phyloP scores from a whole-genome alignment of 352 stramenopile species.

The Pythium phragmitis region DNA sequence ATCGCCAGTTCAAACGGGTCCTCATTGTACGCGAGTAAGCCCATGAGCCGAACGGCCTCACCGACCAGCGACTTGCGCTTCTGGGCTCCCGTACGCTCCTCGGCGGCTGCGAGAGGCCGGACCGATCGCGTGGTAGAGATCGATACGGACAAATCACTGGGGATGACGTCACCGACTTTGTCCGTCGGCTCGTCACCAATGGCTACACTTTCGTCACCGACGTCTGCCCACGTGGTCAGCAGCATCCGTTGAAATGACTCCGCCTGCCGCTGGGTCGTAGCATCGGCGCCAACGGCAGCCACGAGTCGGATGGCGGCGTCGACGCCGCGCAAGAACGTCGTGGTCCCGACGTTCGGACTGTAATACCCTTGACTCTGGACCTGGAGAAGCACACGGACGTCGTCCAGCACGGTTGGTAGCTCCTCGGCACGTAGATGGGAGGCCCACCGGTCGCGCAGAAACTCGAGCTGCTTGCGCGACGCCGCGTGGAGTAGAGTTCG shows the following conservation, averaged over 20 bases:
- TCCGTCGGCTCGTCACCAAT: background rate
- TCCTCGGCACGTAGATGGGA: background rate
- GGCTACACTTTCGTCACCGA: background rate
- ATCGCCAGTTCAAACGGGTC: background rate
- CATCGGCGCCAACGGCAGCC: background rate
- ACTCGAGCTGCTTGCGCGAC: constrained; percentile 3
- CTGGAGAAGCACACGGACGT: background rate
- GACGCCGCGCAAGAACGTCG: constrained; percentile 1
- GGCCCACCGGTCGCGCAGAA: background rate
- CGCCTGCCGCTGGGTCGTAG: background rate
- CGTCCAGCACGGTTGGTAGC: background rate
- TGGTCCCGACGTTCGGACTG: background rate
- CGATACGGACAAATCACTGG: no score
- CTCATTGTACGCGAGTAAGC: background rate
- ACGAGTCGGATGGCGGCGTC: background rate
- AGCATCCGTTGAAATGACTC: background rate
- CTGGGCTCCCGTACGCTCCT: background rate
- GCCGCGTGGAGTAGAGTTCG: background rate
- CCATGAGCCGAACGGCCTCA: background rate
- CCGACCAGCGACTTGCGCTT: background rate
- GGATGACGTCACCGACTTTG: no score
- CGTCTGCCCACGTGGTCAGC: background rate
- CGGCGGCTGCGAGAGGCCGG: background rate
- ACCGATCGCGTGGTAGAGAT: background rate
- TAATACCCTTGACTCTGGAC: background rate